Percentiles rank a stretch among this genome's conserved stretches.
These are phyloP conservation scores for Vinca minor DNA, from an alignment of 257 asterid genomes.

Conservation along the genomic window DNA sequence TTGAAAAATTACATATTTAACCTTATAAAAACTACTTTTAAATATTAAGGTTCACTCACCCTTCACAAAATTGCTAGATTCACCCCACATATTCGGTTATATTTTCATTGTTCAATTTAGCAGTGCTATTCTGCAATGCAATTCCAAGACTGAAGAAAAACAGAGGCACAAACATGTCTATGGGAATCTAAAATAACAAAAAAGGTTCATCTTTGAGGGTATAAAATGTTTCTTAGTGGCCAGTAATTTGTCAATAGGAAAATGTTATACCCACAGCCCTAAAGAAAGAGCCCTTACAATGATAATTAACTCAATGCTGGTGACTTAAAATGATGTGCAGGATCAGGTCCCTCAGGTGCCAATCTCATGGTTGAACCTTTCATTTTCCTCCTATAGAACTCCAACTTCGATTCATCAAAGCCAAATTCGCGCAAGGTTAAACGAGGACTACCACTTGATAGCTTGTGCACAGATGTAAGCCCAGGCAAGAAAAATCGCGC, in stretches of 20 bases:
- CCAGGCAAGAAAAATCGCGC: not conserved
- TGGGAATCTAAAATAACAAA: not conserved
- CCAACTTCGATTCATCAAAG: slow-evolving; percentile 27
- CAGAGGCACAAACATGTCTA: not conserved
- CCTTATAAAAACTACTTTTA: too few relatives aligned
- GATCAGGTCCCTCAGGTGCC: slow-evolving; percentile 18
- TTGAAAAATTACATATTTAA: too few relatives aligned
- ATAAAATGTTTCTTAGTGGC: not conserved
- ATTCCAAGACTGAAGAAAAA: not conserved
- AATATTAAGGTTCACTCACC: too few relatives aligned
- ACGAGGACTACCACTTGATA: not conserved
- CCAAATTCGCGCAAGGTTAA: slow-evolving; percentile 21
- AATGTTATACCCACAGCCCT: not conserved
- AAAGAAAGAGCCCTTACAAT: not conserved
- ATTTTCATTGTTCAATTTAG: too few relatives aligned
- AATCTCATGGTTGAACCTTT: slow-evolving; percentile 24
- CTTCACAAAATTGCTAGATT: too few relatives aligned
- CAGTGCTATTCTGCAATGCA: too few relatives aligned
- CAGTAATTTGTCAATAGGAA: not conserved
- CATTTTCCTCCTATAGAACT: slow-evolving; percentile 30
- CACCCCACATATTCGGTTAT: too few relatives aligned
- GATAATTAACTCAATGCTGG: slow-evolving; percentile 2
- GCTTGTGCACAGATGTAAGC: not conserved
- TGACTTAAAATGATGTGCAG: slow-evolving; percentile 12
- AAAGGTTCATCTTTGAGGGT: not conserved